These are phyloP conservation scores for Suhomyces kilbournensis DNA, from an alignment of 805 yeast species.

Conservation along the genomic window DNA sequence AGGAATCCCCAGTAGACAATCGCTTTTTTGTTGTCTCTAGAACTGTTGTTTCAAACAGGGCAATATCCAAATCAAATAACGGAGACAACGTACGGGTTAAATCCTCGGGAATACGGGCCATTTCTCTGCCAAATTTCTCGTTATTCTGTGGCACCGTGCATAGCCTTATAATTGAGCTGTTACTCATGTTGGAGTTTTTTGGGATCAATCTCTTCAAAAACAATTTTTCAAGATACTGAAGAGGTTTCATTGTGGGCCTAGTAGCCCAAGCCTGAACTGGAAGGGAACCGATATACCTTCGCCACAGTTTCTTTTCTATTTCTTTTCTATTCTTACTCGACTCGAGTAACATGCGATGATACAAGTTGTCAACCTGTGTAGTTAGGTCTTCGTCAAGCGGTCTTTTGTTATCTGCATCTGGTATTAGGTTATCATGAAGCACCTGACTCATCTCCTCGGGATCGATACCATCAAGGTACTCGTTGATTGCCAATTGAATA, in stretches of 20 bases:
- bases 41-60: slow-evolving; percentile 55
- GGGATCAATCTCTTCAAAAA: slow-evolving; percentile 35
- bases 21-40: slow-evolving; percentile 53
- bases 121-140: slow-evolving; percentile 45
- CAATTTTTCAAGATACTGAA: slow-evolving; percentile 44
- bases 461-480: slow-evolving; percentile 8
- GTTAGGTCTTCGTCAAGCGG: slow-evolving; percentile 1
- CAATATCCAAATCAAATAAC: slow-evolving; percentile 52
- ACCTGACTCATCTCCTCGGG: slow-evolving; percentile 1
- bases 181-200: slow-evolving; percentile 14
- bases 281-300: slow-evolving; percentile 55
- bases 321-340: slow-evolving; percentile 11
- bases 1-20: slow-evolving; percentile 72
- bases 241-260: slow-evolving; percentile 51
- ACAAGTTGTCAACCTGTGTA: slow-evolving; percentile 9
- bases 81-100: slow-evolving; percentile 66
- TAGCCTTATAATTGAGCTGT: slow-evolving; percentile 30
- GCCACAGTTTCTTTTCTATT: slow-evolving; percentile 21
- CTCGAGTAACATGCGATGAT: slow-evolving; percentile 10
- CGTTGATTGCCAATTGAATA: slow-evolving; percentile 8
- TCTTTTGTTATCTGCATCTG: slow-evolving; percentile 2
- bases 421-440: neutral
- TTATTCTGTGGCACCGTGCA: slow-evolving; percentile 18
- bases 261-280: slow-evolving; percentile 71
- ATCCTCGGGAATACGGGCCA: slow-evolving; percentile 75